Evolutionary conservation across 805 yeast species (phyloP).

Genomic region (Candida jianshihensis): DNA sequence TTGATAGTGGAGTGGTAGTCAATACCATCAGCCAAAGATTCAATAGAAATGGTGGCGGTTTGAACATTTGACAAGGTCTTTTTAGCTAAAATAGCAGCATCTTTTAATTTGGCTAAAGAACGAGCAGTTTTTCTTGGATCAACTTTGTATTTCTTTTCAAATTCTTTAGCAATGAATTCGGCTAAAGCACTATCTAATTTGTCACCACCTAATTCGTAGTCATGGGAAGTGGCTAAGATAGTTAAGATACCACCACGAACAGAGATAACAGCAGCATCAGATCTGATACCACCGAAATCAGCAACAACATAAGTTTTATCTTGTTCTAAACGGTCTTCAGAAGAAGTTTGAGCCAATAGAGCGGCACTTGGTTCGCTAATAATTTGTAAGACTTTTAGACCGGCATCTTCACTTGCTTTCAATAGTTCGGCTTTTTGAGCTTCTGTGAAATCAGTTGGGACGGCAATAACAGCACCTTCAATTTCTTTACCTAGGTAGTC

Average conservation of each 20-base stretch:
- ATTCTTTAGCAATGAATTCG: constrained; percentile 87
- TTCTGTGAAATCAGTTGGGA: constrained; percentile 82
- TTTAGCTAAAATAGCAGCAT: constrained; percentile 77
- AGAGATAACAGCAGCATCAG: constrained; percentile 91
- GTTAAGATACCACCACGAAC: constrained; percentile 93
- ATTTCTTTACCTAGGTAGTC: constrained; percentile 81
- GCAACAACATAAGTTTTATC: constrained; percentile 87
- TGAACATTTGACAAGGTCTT: constrained; percentile 88
- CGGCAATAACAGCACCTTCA: constrained; percentile 80
- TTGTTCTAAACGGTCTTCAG: constrained; percentile 30
- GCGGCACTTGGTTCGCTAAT: constrained; percentile 93
- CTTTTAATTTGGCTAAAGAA: constrained; percentile 81
- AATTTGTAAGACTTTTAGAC: constrained; percentile 74
- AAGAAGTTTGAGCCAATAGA: constrained; percentile 64
- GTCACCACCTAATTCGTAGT: constrained; percentile 81
- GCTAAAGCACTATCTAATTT: constrained; percentile 72
- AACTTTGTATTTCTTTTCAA: constrained; percentile 77
- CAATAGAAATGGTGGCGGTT: constrained; percentile 86
- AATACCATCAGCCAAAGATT: constrained; percentile 87
- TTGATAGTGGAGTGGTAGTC: constrained; percentile 92
- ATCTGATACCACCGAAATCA: constrained; percentile 93
- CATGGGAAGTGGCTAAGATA: constrained; percentile 77
- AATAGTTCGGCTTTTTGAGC: constrained; percentile 61
- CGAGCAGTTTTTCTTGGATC: constrained; percentile 78
- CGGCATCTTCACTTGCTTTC: constrained; percentile 61